Evolutionary conservation across 192 early-diverging fungal species (phyloP).

Genomic region (Podila clonocystis): DNA sequence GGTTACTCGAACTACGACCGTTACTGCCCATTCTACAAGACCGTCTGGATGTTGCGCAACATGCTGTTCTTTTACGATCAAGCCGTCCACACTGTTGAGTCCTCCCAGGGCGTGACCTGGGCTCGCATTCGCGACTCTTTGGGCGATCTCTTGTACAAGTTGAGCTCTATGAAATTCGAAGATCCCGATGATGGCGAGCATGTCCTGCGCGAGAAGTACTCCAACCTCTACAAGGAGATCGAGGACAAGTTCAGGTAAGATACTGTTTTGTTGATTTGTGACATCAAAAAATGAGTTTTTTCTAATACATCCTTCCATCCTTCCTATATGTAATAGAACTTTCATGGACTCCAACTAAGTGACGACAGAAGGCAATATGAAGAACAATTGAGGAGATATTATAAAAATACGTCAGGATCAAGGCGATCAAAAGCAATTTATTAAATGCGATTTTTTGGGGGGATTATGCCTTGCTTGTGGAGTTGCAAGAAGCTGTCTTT

Average conservation of each 20-base stretch:
- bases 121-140: constrained; percentile 93
- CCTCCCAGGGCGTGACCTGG: constrained; percentile 91
- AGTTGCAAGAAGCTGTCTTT: background rate
- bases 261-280: background rate
- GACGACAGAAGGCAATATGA: background rate
- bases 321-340: constrained; percentile 13
- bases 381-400: background rate
- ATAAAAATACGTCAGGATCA: no score
- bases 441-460: background rate
- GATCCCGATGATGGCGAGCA: constrained; percentile 97
- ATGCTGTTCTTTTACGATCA: constrained; percentile 97
- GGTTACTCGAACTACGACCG: constrained; percentile 99
- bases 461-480: background rate
- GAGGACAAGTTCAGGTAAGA: constrained; percentile 86
- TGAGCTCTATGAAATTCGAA: constrained; percentile 99
- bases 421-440: no score
- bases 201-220: constrained; percentile 87
- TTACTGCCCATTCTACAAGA: constrained; percentile 99
- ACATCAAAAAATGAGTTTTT: background rate
- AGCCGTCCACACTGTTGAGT: constrained; percentile 95
- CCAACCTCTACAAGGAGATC: constrained; percentile 93
- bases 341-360: constrained; percentile 51
- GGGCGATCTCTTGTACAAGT: constrained; percentile 93
- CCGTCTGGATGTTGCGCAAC: constrained; percentile 97
- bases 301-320: background rate